phyloP scores from a whole-genome alignment of 1,139 yeast genomes.

The Meyerozyma athensensis region DNA sequence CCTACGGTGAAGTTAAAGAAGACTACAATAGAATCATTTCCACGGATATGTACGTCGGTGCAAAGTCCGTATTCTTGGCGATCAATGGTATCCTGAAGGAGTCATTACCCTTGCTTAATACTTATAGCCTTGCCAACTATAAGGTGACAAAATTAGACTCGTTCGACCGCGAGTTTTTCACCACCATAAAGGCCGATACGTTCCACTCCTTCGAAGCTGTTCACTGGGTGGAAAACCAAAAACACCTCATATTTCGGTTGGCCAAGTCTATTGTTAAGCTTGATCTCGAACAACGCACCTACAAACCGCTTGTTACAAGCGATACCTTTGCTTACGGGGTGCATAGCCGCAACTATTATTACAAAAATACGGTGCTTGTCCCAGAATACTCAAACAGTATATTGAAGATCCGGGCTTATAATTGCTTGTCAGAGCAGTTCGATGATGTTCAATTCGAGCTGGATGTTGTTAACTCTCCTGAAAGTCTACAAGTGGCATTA shows the following conservation, averaged over 20 bases:
- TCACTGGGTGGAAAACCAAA: neutral
- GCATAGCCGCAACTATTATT: neutral
- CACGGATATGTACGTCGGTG: neutral
- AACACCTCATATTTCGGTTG: neutral
- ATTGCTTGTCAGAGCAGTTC: neutral
- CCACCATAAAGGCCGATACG: neutral
- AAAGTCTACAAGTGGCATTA: slow-evolving; percentile 1
- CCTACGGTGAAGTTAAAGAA: neutral
- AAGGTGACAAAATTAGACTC: neutral
- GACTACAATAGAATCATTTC: slow-evolving; percentile 1
- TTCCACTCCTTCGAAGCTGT: neutral
- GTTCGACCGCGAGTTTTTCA: neutral
- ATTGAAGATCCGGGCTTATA: neutral
- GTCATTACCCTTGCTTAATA: neutral
- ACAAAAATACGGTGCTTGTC: neutral
- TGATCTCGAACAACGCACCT: neutral
- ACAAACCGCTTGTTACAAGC: neutral
- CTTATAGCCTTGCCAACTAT: neutral
- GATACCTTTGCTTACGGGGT: neutral
- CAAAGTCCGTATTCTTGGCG: neutral
- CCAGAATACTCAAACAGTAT: neutral
- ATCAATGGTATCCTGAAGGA: neutral
- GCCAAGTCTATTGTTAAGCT: neutral
- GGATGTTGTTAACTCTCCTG: neutral
- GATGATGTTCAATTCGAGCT: too few species aligned